Base-by-base conservation (phyloP, 345 rosid genomes). In the Linum trigynum region DNA sequence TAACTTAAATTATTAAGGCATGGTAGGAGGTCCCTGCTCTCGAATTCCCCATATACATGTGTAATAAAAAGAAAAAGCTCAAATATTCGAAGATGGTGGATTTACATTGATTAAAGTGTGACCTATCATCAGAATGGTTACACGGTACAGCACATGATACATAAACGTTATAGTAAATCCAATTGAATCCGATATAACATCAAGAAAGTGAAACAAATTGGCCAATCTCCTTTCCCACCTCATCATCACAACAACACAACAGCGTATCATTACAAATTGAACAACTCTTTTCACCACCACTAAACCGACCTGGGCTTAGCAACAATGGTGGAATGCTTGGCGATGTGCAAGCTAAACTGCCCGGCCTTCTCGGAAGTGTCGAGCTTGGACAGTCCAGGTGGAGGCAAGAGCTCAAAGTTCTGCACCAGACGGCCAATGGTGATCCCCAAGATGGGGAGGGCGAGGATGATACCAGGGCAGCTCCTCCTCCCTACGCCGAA, bases 401-500 rank as follows among this genome's bases (percentile, higher is more conserved):
- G 99, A 61, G 99, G 96, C 80, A 82, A 72, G 1, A 94, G 86
- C 88, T 94, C 99, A 39, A 94, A 94, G 72, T 94, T 94, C 82
- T 94, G 99, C 0, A 94, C 96, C 81, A 94, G 16, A 45, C 92
- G 90, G 1, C 99, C 99, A 36, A 94, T 59, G 11, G 97, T 88
- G 51, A 94, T 83, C 7, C 95, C 97, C 57, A 94, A 81, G 70
- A 94, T 94, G 3, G 99, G 99, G 74, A 94, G 65, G 1, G 99
- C 99, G 42, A 94, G 85, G 38, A 94, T 94, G 51, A 94, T 94
- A 57, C 99, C 99, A 0, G 99, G 99, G 78, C 99, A 94, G 74
- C 99, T 94, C 73, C 99, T 84, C 55, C 99, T 80, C 11, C 99
- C 99, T 0, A 84, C 99, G 10, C 99, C 99, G 3, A 94, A 94